Base-by-base conservation (phyloP, 805 yeast species). In the Maudiozyma saulgeensis region DNA sequence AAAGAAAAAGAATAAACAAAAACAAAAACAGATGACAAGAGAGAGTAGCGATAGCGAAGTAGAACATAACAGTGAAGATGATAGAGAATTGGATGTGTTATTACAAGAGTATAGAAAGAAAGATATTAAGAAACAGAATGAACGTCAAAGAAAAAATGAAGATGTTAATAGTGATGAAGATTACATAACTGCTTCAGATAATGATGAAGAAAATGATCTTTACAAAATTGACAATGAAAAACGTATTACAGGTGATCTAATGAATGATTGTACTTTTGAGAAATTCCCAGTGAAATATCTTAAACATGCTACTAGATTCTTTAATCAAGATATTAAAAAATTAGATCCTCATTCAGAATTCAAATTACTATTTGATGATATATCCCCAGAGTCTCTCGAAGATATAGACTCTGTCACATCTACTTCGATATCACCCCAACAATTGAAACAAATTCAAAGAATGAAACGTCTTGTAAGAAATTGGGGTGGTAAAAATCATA, bases 401-500 rank as follows among this genome's bases (percentile, higher is more conserved):
- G 91, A 85, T 63, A 89, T 87, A 0, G 84, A 84, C 56, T 75
- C 85, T 1, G 78, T 87, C n/a, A 77, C 89, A 0, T 80, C 90
- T 0, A 71, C 82, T 2, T 78, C 82, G 35, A 76, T 80, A 0
- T 76, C 85, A 0, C 91, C 90, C 0, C 89, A 83, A 52, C 76
- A 79, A 18, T 64, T 84, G 49, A 77, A 73, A 46, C 87, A 82
- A 58, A 77, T 83, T 55, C 82, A 79, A 56, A 74, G 64, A 41
- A 47, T 72, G 46, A 68, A 69, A 31, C 74, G 65, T 53, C 75
- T 67, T n/a, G 79, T 86, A 0, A 74, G 86, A 57, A 89, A 88
- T 23, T 87, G 96, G 96, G 84, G 88, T 43, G 95, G 95, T 0
- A 77, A 78, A 53, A 95, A 87, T 58, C 78, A 82, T 53, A 67